Percentiles rank a stretch among this genome's conserved stretches.
phyloP scores from a whole-genome alignment of 768 basidiomycete genomes.

The Trametes cubensis region DNA sequence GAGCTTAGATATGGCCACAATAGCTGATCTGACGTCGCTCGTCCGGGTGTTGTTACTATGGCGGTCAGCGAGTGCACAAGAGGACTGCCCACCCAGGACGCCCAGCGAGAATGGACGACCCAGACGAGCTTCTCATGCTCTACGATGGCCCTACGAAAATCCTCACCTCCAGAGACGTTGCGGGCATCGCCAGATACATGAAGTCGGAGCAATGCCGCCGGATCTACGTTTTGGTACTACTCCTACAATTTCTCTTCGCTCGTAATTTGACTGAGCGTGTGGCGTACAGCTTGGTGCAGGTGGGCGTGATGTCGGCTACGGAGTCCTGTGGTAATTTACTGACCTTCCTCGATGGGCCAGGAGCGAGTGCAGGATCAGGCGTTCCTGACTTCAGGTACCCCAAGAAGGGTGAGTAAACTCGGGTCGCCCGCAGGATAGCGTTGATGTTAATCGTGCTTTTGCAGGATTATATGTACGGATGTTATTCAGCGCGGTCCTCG shows the following conservation, averaged over 20 bases:
- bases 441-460: neutral
- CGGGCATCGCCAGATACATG: conserved; percentile 66
- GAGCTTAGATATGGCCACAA: no score
- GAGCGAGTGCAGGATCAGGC: conserved; percentile 45
- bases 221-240: conserved; percentile 73
- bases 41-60: neutral
- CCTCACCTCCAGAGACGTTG: conserved; percentile 43
- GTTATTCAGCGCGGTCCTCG: neutral
- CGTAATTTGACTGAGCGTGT: neutral
- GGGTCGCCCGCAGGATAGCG: neutral
- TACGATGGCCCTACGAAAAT: conserved; percentile 32
- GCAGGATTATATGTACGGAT: conserved; percentile 34
- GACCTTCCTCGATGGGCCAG: conserved; percentile 18
- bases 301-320: conserved; percentile 35
- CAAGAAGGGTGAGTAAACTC: conserved; percentile 37
- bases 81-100: neutral
- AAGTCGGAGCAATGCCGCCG: conserved; percentile 67
- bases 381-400: conserved; percentile 59
- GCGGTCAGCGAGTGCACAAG: neutral
- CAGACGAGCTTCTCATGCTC: conserved; percentile 21
- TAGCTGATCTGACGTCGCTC: no score
- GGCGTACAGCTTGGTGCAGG: conserved; percentile 64
- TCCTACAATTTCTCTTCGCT: neutral
- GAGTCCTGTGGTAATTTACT: neutral
- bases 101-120: conserved; percentile 14